Conservation (phyloP, 805 yeast genomes). For the Ogataea chonburiensis region DNA sequence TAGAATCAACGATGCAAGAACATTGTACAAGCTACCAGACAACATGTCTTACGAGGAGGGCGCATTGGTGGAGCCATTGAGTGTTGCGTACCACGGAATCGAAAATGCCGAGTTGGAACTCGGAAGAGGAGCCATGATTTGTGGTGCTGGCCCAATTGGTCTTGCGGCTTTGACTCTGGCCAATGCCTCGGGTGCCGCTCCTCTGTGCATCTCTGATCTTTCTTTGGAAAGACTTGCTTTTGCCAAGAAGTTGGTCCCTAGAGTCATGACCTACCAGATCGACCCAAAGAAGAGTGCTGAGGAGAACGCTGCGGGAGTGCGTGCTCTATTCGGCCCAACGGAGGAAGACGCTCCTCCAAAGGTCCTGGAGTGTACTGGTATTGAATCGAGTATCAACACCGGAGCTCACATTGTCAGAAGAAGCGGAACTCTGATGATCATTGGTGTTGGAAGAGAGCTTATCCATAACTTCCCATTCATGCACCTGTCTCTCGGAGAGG, state of each 20-base stretch:
- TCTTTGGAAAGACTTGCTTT: constrained; percentile 43
- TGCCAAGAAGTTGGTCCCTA: constrained; percentile 47
- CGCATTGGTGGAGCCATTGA: constrained; percentile 54
- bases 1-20: constrained; percentile 33
- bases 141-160: constrained; percentile 65
- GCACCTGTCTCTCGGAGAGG: constrained; percentile 52
- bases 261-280: constrained; percentile 44
- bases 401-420: constrained; percentile 46
- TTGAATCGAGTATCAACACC: constrained; percentile 46
- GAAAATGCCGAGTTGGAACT: constrained; percentile 44
- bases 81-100: constrained; percentile 53
- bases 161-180: constrained; percentile 47
- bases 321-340: constrained; percentile 35
- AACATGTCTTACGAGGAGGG: constrained; percentile 50
- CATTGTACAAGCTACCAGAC: constrained; percentile 40
- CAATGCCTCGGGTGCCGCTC: constrained; percentile 53
- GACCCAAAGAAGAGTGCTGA: constrained; percentile 31
- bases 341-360: constrained; percentile 42
- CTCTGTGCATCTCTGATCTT: constrained; percentile 51
- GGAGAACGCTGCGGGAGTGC: constrained; percentile 41
- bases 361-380: constrained; percentile 56
- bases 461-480: constrained; percentile 52
- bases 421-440: constrained; percentile 45
- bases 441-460: constrained; percentile 51
- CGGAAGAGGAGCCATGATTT: constrained; percentile 48